Conservation (phyloP, 306 rosid genomes). For the Prinsepia uniflora region DNA sequence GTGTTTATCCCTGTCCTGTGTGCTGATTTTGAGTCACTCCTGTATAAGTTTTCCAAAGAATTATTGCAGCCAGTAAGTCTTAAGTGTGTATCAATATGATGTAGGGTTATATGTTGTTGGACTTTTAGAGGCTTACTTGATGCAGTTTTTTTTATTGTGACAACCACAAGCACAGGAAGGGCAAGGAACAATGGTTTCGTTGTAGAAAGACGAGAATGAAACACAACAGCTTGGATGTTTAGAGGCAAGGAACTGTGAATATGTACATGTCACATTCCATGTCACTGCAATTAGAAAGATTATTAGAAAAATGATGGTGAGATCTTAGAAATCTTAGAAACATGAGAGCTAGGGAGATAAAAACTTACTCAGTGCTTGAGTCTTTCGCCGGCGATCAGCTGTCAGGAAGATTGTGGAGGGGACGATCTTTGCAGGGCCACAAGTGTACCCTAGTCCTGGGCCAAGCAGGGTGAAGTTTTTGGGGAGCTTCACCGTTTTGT, state of each 20-base stretch:
- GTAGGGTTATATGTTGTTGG: not conserved
- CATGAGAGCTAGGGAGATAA: not conserved
- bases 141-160: slow-evolving; percentile 62
- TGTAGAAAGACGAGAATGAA: slow-evolving; percentile 91
- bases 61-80: not conserved
- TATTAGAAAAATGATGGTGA: not conserved
- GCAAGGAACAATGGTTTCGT: slow-evolving; percentile 65
- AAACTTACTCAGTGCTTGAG: slow-evolving; percentile 59
- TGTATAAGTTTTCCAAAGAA: slow-evolving; percentile 18
- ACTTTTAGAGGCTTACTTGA: slow-evolving; percentile 48
- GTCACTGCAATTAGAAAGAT: slow-evolving; percentile 58
- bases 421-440: slow-evolving; percentile 67
- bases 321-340: not conserved
- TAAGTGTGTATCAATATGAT: not conserved
- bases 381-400: slow-evolving; percentile 52
- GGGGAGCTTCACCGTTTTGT: slow-evolving; percentile 73
- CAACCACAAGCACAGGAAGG: slow-evolving; percentile 92
- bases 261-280: slow-evolving; percentile 94
- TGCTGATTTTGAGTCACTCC: slow-evolving; percentile 55
- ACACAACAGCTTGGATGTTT: slow-evolving; percentile 91
- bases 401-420: slow-evolving; percentile 54
- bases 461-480: slow-evolving; percentile 62
- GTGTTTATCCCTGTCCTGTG: slow-evolving; percentile 45
- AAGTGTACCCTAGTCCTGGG: slow-evolving; percentile 74
- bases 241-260: slow-evolving; percentile 83